Conservation (phyloP, 2,329 filamentous ascomycete species). For the Mollisiaceae sp. region DNA sequence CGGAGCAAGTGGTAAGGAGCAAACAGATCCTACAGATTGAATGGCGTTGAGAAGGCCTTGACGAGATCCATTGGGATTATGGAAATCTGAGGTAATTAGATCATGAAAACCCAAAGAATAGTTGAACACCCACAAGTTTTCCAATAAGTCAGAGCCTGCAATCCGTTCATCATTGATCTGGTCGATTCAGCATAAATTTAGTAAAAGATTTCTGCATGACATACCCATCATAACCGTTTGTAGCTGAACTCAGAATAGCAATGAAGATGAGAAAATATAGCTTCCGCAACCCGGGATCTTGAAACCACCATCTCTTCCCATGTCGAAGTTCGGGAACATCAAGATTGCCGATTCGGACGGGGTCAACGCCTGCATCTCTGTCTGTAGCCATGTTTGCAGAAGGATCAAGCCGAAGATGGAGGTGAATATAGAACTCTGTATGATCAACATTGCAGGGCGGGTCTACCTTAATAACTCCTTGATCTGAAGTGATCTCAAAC, state of each 20-base stretch:
- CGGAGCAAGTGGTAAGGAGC: slow-evolving; percentile 5
- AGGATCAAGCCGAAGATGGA: neutral
- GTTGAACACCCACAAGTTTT: neutral
- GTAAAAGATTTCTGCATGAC: neutral
- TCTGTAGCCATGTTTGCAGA: neutral
- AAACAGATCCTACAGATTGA: slow-evolving; percentile 8
- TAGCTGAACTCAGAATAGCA: slow-evolving; percentile 4
- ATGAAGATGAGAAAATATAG: slow-evolving; percentile 11
- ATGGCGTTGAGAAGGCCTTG: slow-evolving; percentile 11
- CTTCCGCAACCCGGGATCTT: slow-evolving; percentile 1
- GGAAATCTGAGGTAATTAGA: neutral
- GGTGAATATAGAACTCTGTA: neutral
- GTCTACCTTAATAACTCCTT: neutral
- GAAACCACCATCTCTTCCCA: neutral
- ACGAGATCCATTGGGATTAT: slow-evolving; percentile 7
- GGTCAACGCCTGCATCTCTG: neutral
- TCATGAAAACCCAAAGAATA: neutral
- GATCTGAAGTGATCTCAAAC: neutral
- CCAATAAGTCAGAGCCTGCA: slow-evolving; percentile 13
- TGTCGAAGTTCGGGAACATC: slow-evolving; percentile 9
- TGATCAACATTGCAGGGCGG: neutral
- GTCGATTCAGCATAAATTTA: neutral
- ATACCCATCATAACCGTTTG: slow-evolving; percentile 15
- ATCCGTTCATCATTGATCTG: slow-evolving; percentile 15
- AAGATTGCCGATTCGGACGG: neutral